Conservation (phyloP, 106 monocot genomes). For the Cymbidium sinense region DNA sequence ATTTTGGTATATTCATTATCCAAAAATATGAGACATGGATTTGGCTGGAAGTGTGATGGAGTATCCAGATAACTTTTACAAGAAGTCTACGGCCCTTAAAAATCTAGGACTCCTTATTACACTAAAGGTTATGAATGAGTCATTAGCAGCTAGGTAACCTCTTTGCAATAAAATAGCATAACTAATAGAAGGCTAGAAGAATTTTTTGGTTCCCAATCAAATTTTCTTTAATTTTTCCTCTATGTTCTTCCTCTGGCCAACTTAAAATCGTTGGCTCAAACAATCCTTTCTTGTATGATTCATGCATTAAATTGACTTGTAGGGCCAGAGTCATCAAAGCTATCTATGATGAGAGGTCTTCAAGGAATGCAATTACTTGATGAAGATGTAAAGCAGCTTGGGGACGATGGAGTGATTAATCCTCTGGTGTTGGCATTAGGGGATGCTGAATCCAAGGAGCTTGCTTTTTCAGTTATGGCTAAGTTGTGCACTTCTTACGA, state of each 20-base stretch:
- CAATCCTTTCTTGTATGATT: background rate
- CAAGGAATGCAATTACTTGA: slow-evolving; percentile 15
- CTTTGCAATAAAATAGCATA: too few species aligned
- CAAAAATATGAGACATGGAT: too few species aligned
- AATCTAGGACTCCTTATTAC: background rate
- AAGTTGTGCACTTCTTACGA: slow-evolving; percentile 9
- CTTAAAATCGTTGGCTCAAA: too few species aligned
- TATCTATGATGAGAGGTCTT: slow-evolving; percentile 10
- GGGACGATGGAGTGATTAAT: slow-evolving; percentile 15
- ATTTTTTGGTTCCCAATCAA: background rate
- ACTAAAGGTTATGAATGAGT: background rate
- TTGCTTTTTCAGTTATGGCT: slow-evolving; percentile 12
- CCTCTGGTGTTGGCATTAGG: slow-evolving; percentile 11
- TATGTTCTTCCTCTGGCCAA: too few species aligned
- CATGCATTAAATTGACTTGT: background rate
- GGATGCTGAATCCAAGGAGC: slow-evolving; percentile 15
- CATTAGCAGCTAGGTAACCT: background rate
- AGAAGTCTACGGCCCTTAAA: background rate
- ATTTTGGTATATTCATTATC: too few species aligned
- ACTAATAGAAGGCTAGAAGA: background rate
- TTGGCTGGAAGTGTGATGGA: too few species aligned
- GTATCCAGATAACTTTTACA: too few species aligned
- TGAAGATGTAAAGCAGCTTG: slow-evolving; percentile 15
- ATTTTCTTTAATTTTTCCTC: background rate
- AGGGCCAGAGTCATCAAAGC: slow-evolving; percentile 18